Evolutionary conservation across 305 asterid genomes (phyloP).

Genomic region (Rubia tinctorum): DNA sequence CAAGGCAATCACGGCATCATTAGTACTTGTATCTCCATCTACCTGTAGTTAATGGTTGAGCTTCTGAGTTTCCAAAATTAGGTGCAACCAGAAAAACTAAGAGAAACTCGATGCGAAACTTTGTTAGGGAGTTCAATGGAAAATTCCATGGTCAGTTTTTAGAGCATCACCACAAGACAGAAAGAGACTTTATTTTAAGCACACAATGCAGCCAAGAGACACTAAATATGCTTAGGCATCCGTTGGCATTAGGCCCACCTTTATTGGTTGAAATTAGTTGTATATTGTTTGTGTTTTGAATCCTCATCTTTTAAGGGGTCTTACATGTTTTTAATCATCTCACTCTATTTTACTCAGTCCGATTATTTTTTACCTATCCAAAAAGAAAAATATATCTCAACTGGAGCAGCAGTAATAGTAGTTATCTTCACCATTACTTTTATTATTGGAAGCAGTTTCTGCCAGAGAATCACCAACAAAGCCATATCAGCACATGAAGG

Average conservation of each 20-base stretch:
- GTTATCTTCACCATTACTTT: background rate
- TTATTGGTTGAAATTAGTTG: background rate
- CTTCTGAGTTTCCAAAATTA: slow-evolving; percentile 9
- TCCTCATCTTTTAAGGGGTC: background rate
- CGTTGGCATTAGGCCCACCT: background rate
- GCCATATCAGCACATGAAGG: background rate
- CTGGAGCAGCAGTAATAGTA: background rate
- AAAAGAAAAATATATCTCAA: background rate
- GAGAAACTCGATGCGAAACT: background rate
- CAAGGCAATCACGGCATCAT: slow-evolving; percentile 94
- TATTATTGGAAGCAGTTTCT: background rate
- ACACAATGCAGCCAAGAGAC: background rate
- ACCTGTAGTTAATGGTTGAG: slow-evolving; percentile 49
- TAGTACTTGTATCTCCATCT: slow-evolving; percentile 98
- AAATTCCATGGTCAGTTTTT: background rate
- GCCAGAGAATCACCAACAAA: background rate
- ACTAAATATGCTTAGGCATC: background rate
- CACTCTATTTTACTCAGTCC: background rate
- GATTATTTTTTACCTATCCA: background rate
- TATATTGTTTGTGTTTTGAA: background rate
- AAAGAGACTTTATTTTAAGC: slow-evolving; percentile 1
- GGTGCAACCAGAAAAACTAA: background rate
- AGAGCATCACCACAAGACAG: background rate
- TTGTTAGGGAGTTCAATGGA: background rate
- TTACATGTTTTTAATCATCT: background rate